Evolutionary conservation across 768 basidiomycete genomes (phyloP).

Genomic region (Termitomyces sp.): DNA sequence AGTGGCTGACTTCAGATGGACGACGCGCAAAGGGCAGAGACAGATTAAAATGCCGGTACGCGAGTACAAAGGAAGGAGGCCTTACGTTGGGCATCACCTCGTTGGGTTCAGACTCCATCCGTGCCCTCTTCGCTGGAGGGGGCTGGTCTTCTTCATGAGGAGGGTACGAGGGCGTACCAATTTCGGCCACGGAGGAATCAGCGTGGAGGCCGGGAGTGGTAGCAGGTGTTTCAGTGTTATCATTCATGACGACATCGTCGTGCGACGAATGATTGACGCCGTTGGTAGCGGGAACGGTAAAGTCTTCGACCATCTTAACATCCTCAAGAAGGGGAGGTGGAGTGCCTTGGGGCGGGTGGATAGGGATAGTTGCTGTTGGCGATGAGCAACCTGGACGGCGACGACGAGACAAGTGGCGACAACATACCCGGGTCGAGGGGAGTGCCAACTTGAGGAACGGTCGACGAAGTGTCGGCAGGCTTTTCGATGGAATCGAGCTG

Average conservation of each 20-base stretch:
- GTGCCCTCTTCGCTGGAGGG: conserved; percentile 81
- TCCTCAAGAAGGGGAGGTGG: conserved; percentile 49
- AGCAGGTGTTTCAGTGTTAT: conserved; percentile 35
- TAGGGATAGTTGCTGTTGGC: conserved; percentile 40
- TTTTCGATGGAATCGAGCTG: conserved; percentile 36
- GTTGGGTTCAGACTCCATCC: conserved; percentile 76
- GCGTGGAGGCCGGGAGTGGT: conserved; percentile 37
- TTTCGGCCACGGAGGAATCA: conserved; percentile 39
- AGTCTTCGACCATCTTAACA: conserved; percentile 56
- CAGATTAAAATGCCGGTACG: conserved; percentile 53
- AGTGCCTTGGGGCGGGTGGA: conserved; percentile 45
- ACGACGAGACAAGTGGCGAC: conserved; percentile 18
- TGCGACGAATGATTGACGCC: conserved; percentile 28
- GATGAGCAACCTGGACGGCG: conserved; percentile 22
- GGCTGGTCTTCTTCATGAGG: conserved; percentile 60
- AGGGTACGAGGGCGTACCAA: conserved; percentile 32
- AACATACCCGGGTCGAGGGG: conserved; percentile 53
- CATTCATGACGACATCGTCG: conserved; percentile 42
- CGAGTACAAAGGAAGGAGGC: conserved; percentile 43
- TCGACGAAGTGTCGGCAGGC: conserved; percentile 38
- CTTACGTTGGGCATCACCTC: conserved; percentile 76
- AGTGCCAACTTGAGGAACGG: conserved; percentile 42
- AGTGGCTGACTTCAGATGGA: conserved; percentile 65
- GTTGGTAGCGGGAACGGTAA: conserved; percentile 26
- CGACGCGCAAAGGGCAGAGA: conserved; percentile 20